Evolutionary conservation across 176 grass and related monocot genomes (phyloP).

Genomic region (Cymbopogon citratus): DNA sequence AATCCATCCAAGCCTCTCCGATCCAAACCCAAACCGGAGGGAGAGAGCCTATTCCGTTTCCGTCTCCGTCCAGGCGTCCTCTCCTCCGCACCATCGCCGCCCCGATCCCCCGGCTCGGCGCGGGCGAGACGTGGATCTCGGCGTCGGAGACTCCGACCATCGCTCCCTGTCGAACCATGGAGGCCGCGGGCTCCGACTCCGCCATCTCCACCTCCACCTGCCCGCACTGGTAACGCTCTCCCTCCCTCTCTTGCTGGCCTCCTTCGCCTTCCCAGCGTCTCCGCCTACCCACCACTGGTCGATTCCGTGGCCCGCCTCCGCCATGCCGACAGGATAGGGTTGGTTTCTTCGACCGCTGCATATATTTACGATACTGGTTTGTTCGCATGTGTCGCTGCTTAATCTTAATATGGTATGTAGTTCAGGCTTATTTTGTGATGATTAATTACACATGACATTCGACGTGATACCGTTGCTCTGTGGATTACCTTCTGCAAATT

Average conservation of each 20-base stretch:
- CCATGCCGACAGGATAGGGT: neutral
- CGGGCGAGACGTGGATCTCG: constrained; percentile 14
- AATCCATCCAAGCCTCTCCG: neutral
- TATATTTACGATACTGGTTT: neutral
- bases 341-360: neutral
- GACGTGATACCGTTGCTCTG: neutral
- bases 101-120: neutral
- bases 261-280: neutral
- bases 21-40: neutral
- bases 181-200: constrained; percentile 13
- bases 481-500: neutral
- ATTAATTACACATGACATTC: neutral
- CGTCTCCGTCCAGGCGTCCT: neutral
- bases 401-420: too few relatives aligned
- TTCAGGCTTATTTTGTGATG: neutral
- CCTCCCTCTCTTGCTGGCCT: neutral
- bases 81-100: neutral
- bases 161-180: constrained; percentile 8
- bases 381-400: neutral
- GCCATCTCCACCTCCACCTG: constrained; percentile 40
- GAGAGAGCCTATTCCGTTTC: neutral
- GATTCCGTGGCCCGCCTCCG: neutral
- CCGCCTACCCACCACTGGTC: neutral
- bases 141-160: neutral
- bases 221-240: constrained; percentile 37